A percentile compares a stretch with the other conserved stretches of the same genome.
Conservation (phyloP, 2,329 filamentous ascomycete genomes). For the Penicillium corylophilum region DNA sequence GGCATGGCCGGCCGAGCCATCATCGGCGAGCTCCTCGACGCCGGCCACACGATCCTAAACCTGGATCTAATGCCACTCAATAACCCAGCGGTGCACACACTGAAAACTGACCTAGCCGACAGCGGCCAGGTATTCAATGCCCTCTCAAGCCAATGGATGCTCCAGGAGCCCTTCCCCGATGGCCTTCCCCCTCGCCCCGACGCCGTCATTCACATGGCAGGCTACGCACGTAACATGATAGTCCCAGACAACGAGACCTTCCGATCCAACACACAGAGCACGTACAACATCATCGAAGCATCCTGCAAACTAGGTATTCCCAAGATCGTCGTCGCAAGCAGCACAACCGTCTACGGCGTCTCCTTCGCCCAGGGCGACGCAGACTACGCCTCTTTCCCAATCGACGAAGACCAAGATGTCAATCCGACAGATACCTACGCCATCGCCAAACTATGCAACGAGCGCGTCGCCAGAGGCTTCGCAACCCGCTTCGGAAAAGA, state of each 20-base stretch:
- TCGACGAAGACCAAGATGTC: slow-evolving; percentile 60
- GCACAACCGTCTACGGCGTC: slow-evolving; percentile 62
- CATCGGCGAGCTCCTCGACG: slow-evolving; percentile 52
- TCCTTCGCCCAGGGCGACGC: slow-evolving; percentile 60
- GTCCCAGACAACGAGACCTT: slow-evolving; percentile 62
- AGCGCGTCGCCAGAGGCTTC: slow-evolving; percentile 58
- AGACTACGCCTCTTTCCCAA: slow-evolving; percentile 58
- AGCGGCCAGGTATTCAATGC: slow-evolving; percentile 58
- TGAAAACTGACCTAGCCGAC: slow-evolving; percentile 59
- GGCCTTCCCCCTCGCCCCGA: slow-evolving; percentile 51
- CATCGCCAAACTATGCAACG: slow-evolving; percentile 59
- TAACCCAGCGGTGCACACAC: slow-evolving; percentile 47
- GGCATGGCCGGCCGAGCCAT: slow-evolving; percentile 57
- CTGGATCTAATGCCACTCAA: slow-evolving; percentile 52
- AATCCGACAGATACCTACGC: slow-evolving; percentile 64
- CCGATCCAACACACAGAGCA: slow-evolving; percentile 55
- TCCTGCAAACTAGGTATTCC: slow-evolving; percentile 61
- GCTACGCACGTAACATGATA: slow-evolving; percentile 60
- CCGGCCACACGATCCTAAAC: slow-evolving; percentile 56
- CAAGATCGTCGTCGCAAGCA: slow-evolving; percentile 62
- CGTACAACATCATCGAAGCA: slow-evolving; percentile 64
- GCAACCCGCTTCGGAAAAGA: slow-evolving; percentile 55
- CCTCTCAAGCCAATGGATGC: slow-evolving; percentile 56
- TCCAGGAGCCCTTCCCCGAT: slow-evolving; percentile 39
- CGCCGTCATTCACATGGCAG: slow-evolving; percentile 62